Base-by-base conservation (phyloP, 2,329 filamentous ascomycete genomes). In the Zalaria sp. region DNA sequence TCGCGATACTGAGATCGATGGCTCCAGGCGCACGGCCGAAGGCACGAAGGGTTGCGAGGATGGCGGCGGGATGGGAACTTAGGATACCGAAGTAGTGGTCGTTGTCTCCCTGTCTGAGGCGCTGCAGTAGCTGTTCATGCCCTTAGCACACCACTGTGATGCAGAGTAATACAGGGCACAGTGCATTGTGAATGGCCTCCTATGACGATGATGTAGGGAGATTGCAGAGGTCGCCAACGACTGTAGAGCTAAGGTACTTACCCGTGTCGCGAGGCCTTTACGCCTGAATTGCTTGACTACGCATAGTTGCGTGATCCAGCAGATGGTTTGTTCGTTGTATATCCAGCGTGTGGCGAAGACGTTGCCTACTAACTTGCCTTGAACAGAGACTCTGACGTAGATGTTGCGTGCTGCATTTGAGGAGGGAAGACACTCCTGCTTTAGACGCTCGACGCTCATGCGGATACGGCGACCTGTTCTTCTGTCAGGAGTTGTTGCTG, bases 281-380 rank as follows among this genome's bases (percentile, higher is more conserved):
- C 11, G 5, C 5, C 41, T 38, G 31, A 34, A 43, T 8, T 4
- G 18, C 9, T 4, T 9, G 6, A 27, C 7, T 10, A 43, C 36
- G 25, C 35, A 38, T 2, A 43, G 31, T 8, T 43, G 41, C 9
- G 40, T 42, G 18, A 42, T 38, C 40, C 40, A 42, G 25, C 35
- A 37, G 26, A 42, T 27, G 5, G 4, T 25, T 8, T 8, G 8
- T 7, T 25, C 35, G 5, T 42, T 25, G 5, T n/a, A 27, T 3
- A 27, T 18, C 40, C 40, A 42, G 4, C 40, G 7, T 4, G 34
- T 37, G 7, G 40, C 40, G 7, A 37, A 9, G 10, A 42, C 40
- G 25, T 42, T 18, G 8, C 40, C 40, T 6, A 18, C 10, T 4
- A 42, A 25, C 5, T 9, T 7, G 6, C 37, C 9, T 2, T n/a